A percentile compares a stretch with the other conserved stretches of the same genome.
These are phyloP conservation scores for Aspergillaceae sp. DNA, from an alignment of 2,329 filamentous ascomycete species.

Conservation along the genomic window DNA sequence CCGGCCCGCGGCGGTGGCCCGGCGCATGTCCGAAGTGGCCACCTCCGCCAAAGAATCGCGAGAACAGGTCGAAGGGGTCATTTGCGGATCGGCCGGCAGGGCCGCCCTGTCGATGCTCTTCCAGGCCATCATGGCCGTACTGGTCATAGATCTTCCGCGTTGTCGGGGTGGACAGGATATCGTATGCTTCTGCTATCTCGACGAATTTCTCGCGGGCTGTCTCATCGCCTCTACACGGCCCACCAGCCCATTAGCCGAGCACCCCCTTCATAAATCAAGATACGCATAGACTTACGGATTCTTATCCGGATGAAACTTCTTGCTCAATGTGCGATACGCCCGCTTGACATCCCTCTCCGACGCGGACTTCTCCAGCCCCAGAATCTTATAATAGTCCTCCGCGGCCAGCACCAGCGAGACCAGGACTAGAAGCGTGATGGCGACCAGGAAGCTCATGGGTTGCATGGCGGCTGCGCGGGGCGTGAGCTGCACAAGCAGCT, in stretches of 20 bases:
- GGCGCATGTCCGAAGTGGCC: slow-evolving; percentile 69
- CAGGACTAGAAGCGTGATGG: slow-evolving; percentile 25
- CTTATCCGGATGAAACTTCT: slow-evolving; percentile 96
- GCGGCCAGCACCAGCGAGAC: slow-evolving; percentile 33
- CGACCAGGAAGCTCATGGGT: slow-evolving; percentile 15
- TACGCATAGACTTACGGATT: slow-evolving; percentile 61
- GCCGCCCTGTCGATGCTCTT: slow-evolving; percentile 68
- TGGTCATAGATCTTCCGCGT: slow-evolving; percentile 86
- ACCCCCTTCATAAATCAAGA: background rate
- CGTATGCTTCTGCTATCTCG: slow-evolving; percentile 89
- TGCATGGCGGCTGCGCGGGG: background rate
- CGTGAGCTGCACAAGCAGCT: slow-evolving; percentile 12
- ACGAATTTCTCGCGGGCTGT: slow-evolving; percentile 85
- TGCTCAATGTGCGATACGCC: slow-evolving; percentile 83
- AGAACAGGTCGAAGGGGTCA: slow-evolving; percentile 95
- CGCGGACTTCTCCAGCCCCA: slow-evolving; percentile 71
- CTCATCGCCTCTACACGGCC: slow-evolving; percentile 56
- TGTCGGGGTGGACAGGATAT: slow-evolving; percentile 71
- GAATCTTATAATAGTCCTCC: slow-evolving; percentile 54
- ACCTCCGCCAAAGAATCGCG: slow-evolving; percentile 86
- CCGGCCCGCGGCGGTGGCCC: slow-evolving; percentile 71
- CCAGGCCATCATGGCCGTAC: slow-evolving; percentile 82
- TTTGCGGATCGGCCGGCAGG: slow-evolving; percentile 51
- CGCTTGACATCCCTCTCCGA: slow-evolving; percentile 85
- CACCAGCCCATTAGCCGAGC: background rate